Conservation (phyloP, 140 eudicot species). For the Erigeron philadelphicus region DNA sequence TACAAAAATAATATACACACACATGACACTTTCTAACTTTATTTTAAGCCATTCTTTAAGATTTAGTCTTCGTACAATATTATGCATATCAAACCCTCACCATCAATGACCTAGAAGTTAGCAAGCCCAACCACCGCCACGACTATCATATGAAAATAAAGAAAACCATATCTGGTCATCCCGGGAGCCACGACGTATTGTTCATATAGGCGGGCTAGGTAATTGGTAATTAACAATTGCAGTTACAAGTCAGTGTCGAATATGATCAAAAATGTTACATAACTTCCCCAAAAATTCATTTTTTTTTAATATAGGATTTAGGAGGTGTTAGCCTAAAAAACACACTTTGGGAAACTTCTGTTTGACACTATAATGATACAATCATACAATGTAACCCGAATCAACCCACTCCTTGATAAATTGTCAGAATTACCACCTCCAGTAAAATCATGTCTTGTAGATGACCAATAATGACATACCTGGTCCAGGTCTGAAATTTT, state of each 20-base stretch:
- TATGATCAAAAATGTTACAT: too few species aligned
- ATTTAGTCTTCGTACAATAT: background rate
- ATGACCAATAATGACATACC: constrained; percentile 40
- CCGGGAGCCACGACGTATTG: background rate
- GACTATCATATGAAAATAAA: background rate
- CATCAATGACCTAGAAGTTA: too few species aligned
- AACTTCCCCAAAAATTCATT: background rate
- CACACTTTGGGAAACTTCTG: background rate
- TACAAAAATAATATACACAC: background rate
- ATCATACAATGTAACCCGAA: background rate
- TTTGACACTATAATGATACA: background rate
- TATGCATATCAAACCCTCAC: background rate
- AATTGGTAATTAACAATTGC: too few species aligned
- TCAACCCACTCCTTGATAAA: background rate
- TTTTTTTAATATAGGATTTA: background rate
- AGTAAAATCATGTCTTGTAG: background rate
- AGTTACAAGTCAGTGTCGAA: too few species aligned
- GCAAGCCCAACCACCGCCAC: too few species aligned
- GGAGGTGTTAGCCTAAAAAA: background rate
- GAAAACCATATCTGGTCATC: constrained; percentile 2
- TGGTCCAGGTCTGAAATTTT: constrained; percentile 98
- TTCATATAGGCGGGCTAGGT: background rate
- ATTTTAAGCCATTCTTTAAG: background rate
- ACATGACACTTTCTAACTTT: background rate
- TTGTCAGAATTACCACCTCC: background rate